Conservation (phyloP, 495 filamentous ascomycete species). For the Aspergillus affinis region DNA sequence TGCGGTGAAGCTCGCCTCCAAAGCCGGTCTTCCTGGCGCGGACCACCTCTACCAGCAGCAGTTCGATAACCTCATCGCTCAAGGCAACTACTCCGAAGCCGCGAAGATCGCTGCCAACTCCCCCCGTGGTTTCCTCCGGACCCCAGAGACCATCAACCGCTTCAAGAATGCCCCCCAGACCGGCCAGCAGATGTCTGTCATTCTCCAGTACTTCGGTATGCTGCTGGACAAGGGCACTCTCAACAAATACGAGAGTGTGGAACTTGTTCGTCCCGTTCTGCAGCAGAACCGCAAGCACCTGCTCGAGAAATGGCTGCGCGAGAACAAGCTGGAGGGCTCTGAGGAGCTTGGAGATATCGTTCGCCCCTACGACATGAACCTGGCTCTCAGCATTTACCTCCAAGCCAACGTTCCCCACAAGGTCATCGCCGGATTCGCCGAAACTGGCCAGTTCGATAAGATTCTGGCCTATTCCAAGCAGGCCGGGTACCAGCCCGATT, state of each 20-base stretch:
- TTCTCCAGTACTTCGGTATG: constrained; percentile 97
- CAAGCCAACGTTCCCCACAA: constrained; percentile 86
- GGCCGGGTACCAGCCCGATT: constrained; percentile 86
- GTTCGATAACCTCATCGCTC: constrained; percentile 78
- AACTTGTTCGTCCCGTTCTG: constrained; percentile 89
- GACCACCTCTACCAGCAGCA: constrained; percentile 92
- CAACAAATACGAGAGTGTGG: constrained; percentile 90
- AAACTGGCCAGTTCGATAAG: constrained; percentile 93
- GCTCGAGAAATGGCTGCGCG: constrained; percentile 94
- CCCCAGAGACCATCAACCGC: constrained; percentile 86
- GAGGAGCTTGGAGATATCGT: constrained; percentile 96
- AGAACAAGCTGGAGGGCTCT: constrained; percentile 92
- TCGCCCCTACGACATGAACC: constrained; percentile 78
- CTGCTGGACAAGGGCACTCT: constrained; percentile 91
- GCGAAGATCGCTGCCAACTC: constrained; percentile 97
- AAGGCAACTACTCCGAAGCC: constrained; percentile 78
- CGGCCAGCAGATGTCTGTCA: constrained; percentile 79
- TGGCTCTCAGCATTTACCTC: constrained; percentile 84
- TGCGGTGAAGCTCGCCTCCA: constrained; percentile 92
- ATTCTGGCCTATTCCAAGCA: constrained; percentile 88
- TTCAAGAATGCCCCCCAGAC: constrained; percentile 82
- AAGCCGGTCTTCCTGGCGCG: constrained; percentile 89
- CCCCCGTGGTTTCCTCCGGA: constrained; percentile 90
- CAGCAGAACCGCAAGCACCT: constrained; percentile 93
- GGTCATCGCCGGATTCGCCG: constrained; percentile 90